These are phyloP conservation scores for Chamaenerion angustifolium DNA, from an alignment of 345 rosid genomes.

Conservation along the genomic window DNA sequence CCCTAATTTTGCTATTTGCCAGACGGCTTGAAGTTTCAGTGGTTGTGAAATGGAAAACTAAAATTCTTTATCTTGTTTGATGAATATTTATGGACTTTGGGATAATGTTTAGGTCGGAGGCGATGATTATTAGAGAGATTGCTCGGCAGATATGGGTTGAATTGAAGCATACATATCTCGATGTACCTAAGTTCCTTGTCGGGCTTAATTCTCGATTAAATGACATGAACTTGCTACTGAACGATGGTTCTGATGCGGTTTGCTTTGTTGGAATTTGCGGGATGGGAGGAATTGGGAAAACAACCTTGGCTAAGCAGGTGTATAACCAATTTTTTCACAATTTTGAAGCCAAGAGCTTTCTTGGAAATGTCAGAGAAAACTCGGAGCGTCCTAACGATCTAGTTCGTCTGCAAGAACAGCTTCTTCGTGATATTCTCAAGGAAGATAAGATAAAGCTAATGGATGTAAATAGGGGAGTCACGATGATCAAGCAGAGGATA, in stretches of 20 bases:
- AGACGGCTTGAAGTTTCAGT: neutral
- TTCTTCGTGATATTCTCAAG: conserved; percentile 3
- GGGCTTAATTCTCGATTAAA: neutral
- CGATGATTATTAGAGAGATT: neutral
- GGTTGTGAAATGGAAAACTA: neutral
- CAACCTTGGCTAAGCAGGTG: conserved; percentile 15
- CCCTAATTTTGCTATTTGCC: neutral
- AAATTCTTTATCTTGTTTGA: neutral
- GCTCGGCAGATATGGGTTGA: neutral
- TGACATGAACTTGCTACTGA: neutral
- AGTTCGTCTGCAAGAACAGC: conserved; percentile 4
- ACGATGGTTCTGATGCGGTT: neutral
- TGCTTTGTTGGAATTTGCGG: conserved; percentile 3
- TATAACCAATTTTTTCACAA: conserved; percentile 8
- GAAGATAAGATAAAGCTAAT: neutral
- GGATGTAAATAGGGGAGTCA: neutral
- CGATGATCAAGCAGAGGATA: neutral
- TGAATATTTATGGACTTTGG: neutral
- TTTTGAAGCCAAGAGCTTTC: conserved; percentile 21
- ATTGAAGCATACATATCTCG: neutral
- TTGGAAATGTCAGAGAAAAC: conserved; percentile 21
- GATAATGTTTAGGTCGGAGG: neutral
- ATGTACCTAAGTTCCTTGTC: neutral
- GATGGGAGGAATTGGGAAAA: conserved; percentile 5
- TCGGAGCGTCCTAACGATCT: neutral